These are phyloP conservation scores for Hyaloscypha bicolor DNA, from an alignment of 495 filamentous ascomycete genomes.

Conservation along the genomic window DNA sequence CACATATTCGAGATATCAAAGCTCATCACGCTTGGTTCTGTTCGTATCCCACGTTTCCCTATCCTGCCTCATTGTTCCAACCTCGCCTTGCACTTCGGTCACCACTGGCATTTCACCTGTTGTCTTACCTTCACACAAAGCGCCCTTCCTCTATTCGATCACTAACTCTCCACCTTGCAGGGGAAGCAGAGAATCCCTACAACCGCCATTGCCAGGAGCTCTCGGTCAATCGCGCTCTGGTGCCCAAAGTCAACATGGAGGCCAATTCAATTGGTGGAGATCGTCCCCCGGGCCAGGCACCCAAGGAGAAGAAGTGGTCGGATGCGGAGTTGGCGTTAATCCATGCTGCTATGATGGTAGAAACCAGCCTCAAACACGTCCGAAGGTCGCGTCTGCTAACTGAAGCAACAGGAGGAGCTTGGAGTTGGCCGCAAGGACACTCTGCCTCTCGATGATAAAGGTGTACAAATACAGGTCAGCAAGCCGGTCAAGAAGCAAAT, in stretches of 20 bases:
- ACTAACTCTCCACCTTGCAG: neutral
- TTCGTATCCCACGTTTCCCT: too few relatives aligned
- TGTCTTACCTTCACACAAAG: neutral
- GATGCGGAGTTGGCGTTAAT: slow-evolving; percentile 2
- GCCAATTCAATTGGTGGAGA: slow-evolving; percentile 1
- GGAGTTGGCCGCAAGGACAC: slow-evolving; percentile 28
- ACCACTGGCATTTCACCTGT: neutral
- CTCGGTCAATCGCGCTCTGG: neutral
- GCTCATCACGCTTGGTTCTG: neutral
- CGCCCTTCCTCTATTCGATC: neutral
- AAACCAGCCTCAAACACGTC: neutral
- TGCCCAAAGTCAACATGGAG: neutral
- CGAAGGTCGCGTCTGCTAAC: slow-evolving; percentile 4
- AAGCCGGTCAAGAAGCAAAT: neutral
- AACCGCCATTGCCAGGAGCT: too few relatives aligned
- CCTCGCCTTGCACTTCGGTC: neutral
- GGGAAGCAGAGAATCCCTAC: neutral
- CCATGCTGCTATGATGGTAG: slow-evolving; percentile 31
- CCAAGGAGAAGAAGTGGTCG: neutral
- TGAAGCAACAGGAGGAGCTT: slow-evolving; percentile 28
- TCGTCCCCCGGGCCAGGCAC: neutral
- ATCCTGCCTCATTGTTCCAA: neutral
- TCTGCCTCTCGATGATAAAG: slow-evolving; percentile 27
- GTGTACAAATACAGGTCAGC: neutral
- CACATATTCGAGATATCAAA: neutral